phyloP scores from a whole-genome alignment of 345 rosid genomes.

The Corymbia maculata region DNA sequence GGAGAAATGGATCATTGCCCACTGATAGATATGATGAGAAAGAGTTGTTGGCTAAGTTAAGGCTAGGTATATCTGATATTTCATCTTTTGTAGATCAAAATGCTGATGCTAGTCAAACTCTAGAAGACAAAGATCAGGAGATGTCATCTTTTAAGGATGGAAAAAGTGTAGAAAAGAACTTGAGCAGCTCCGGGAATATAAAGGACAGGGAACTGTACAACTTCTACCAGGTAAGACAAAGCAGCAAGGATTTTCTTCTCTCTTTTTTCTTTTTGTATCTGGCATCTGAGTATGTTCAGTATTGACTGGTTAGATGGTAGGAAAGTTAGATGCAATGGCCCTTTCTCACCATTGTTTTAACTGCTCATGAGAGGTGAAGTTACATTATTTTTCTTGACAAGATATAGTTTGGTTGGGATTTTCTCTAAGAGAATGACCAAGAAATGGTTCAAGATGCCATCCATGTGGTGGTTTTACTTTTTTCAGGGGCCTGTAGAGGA shows the following conservation, averaged over 20 bases:
- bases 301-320: neutral
- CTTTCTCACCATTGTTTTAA: neutral
- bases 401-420: neutral
- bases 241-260: neutral
- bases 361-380: neutral
- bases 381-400: neutral
- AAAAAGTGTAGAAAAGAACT: constrained; percentile 14
- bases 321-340: neutral
- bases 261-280: neutral
- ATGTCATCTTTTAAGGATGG: constrained; percentile 32
- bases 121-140: constrained; percentile 18
- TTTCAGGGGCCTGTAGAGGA: neutral
- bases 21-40: constrained; percentile 14
- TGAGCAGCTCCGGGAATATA: constrained; percentile 22
- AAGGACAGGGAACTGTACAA: constrained; percentile 54
- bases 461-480: neutral
- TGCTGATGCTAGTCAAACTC: constrained; percentile 17
- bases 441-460: neutral
- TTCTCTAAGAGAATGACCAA: neutral
- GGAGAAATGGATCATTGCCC: constrained; percentile 4
- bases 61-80: constrained; percentile 14
- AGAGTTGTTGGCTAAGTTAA: constrained; percentile 10
- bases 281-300: neutral
- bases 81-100: constrained; percentile 23
- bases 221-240: constrained; percentile 73